phyloP scores from a whole-genome alignment of 208 protist genomes.

The Crithidia bombi region DNA sequence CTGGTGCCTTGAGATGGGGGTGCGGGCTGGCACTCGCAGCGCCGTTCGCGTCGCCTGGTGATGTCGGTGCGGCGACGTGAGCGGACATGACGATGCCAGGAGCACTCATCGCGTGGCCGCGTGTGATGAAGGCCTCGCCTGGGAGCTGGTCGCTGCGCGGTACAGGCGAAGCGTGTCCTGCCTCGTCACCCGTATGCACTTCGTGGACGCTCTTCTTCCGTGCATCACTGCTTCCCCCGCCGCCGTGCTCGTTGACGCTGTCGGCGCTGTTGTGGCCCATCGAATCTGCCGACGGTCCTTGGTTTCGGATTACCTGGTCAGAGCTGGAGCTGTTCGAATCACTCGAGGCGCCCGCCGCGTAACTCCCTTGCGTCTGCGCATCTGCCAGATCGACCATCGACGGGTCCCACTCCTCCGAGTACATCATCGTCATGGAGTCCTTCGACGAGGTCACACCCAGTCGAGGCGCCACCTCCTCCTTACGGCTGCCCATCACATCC shows the following conservation, averaged over 20 bases:
- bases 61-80: background rate
- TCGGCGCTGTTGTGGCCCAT: background rate
- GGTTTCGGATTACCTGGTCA: background rate
- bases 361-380: background rate
- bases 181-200: background rate
- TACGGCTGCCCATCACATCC: constrained; percentile 49
- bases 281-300: constrained; percentile 4
- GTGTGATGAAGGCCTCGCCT: background rate
- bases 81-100: constrained; percentile 12
- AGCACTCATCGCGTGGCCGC: background rate
- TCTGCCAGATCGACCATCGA: constrained; percentile 24
- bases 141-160: background rate
- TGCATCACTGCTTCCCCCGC: background rate
- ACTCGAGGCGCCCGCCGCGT: background rate
- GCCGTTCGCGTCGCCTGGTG: background rate
- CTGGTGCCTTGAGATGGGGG: background rate
- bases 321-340: constrained; percentile 4
- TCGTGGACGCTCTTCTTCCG: background rate
- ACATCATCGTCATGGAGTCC: constrained; percentile 27
- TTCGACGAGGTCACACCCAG: constrained; percentile 47
- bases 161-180: background rate
- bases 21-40: background rate
- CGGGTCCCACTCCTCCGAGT: constrained; percentile 31
- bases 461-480: constrained; percentile 53
- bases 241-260: background rate